These are phyloP conservation scores for Lonicera japonica DNA, from an alignment of 129 eudicot species.

Conservation along the genomic window DNA sequence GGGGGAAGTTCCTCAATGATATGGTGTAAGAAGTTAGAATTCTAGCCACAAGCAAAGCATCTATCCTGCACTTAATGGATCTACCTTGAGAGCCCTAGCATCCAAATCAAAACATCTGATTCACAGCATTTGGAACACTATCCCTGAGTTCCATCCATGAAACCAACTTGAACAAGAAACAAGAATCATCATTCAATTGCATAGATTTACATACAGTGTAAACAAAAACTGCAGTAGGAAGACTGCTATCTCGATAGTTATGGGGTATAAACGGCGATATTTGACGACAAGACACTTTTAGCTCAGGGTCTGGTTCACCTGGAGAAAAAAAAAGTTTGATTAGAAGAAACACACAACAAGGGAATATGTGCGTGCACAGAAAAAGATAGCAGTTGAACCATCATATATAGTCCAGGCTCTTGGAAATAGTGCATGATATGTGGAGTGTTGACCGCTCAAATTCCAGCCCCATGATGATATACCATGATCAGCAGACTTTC, in stretches of 20 bases:
- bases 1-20: no score
- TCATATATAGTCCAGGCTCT: slow-evolving; percentile 98
- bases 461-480: slow-evolving; percentile 99
- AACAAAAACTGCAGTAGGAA: slow-evolving; percentile 89
- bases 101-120: no score
- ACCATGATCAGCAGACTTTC: slow-evolving; percentile 84
- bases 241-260: slow-evolving; percentile 92
- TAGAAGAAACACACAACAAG: not conserved
- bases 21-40: no score
- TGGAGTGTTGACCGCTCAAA: slow-evolving; percentile 87
- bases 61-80: no score
- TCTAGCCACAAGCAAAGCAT: no score
- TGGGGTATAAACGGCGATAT: slow-evolving; percentile 97
- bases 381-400: slow-evolving; percentile 30
- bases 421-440: slow-evolving; percentile 94
- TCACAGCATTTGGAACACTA: no score
- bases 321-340: slow-evolving; percentile 8
- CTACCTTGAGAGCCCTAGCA: no score
- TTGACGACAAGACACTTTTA: slow-evolving; percentile 92
- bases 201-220: slow-evolving; percentile 54
- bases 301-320: slow-evolving; percentile 98
- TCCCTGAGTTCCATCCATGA: not conserved
- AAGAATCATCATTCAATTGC: not conserved
- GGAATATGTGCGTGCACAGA: not conserved
- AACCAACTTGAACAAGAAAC: not conserved